phyloP scores from a whole-genome alignment of 2,329 filamentous ascomycete genomes.

The Phaeomoniella chlamydospora region DNA sequence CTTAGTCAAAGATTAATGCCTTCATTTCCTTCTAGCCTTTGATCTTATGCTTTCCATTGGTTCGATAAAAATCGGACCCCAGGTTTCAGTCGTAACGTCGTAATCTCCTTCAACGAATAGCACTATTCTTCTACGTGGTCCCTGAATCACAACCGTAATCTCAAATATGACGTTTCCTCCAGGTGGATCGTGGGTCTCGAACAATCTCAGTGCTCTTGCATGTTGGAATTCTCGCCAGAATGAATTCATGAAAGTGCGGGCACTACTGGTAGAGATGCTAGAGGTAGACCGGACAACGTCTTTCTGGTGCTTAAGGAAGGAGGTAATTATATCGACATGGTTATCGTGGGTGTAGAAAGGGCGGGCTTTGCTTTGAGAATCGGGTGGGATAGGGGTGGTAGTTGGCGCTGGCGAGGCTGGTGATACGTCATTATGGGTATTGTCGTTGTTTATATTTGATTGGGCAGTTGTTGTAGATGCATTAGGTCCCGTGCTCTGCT shows the following conservation, averaged over 20 bases:
- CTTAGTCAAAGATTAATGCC: no score
- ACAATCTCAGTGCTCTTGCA: background rate
- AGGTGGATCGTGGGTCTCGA: background rate
- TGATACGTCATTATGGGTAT: background rate
- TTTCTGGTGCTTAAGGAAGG: background rate
- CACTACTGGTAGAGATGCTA: background rate
- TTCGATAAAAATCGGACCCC: background rate
- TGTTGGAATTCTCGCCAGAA: background rate
- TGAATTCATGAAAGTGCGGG: background rate
- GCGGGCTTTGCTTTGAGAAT: background rate
- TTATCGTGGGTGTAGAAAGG: background rate
- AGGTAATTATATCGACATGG: background rate
- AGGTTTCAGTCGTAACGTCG: background rate
- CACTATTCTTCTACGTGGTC: background rate
- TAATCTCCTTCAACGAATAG: background rate
- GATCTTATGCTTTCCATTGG: conserved; percentile 7
- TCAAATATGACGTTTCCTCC: background rate
- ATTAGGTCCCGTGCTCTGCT: background rate
- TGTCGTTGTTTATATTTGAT: no score
- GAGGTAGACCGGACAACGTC: background rate
- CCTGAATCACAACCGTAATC: background rate
- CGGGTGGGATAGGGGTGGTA: background rate
- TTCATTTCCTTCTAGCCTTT: background rate
- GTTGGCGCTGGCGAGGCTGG: background rate
- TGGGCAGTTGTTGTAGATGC: background rate